Base-by-base conservation (phyloP, 2,329 filamentous ascomycete species). In the Sporothrix variecibatus region DNA sequence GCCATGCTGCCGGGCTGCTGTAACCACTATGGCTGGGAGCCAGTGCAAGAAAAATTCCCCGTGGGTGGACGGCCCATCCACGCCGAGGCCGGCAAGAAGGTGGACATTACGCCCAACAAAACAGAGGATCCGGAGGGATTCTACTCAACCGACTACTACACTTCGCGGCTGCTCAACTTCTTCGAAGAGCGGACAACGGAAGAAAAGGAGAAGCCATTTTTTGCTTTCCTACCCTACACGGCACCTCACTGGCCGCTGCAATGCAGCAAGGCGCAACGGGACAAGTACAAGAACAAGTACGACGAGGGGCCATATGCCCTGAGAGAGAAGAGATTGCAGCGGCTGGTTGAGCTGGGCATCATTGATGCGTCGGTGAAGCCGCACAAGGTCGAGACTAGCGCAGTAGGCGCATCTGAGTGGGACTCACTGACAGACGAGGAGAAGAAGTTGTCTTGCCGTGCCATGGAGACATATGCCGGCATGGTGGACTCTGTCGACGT, bases 161-260 rank as follows among this genome's bases (percentile, higher is more conserved):
- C 51, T 15, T 5, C 51, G 51, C 51, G 51, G 8, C 20, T 56
- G 51, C 51, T 56, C 51, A n/a, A 31, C 51, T 56, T 26, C 23
- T n/a, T 56, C 20, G 20, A 67, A 5, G 62, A 46, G 8, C 34
- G 38, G 20, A 1, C 17, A 20, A n/a, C 17, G 2, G 40, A 67
- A 12, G 38, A 65, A 31, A 43, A 43, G 9, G 34, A 46, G 20
- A 46, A 46, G 62, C 62, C 62, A 2, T 67, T 67, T 17, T 67
- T 67, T 46, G 62, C 62, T 0, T 90, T 89, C 78, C 82, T 89
- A 2, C 88, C 89, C 1, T 91, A 90, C 79, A 88, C 88, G 0
- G 89, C 89, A 0, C 89, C 89, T 1, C 89, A 91, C 76, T 91
- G 89, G 89, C 89, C 89, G 1, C 80, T 91, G 7, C 89, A 91